phyloP scores from a whole-genome alignment of 306 rosid genomes.

The Luffa acutangula region DNA sequence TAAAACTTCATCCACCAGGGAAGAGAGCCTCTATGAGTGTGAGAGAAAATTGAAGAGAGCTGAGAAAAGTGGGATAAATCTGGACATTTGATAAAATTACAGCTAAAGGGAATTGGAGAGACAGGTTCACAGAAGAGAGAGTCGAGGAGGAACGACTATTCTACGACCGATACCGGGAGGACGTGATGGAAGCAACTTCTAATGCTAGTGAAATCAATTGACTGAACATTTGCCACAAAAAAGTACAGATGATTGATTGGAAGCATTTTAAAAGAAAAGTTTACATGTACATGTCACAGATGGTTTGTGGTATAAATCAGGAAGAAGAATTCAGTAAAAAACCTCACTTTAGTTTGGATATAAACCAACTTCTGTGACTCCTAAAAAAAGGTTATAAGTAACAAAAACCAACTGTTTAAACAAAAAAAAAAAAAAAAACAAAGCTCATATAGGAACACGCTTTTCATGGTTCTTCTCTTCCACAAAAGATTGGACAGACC shows the following conservation, averaged over 20 bases:
- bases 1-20: not conserved
- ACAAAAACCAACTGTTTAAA: constrained; percentile 13
- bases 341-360: constrained; percentile 5
- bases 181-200: not conserved
- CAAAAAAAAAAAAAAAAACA: not conserved
- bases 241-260: not conserved
- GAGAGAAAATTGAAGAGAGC: not conserved
- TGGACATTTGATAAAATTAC: not conserved
- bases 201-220: not conserved
- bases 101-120: not conserved
- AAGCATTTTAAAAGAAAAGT: not conserved
- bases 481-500: constrained; percentile 6
- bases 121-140: not conserved
- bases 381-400: constrained; percentile 20
- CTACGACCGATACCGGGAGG: not conserved
- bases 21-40: not conserved
- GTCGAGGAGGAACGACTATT: not conserved
- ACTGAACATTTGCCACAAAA: not conserved
- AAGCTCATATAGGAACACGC: constrained; percentile 11
- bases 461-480: constrained; percentile 23
- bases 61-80: not conserved
- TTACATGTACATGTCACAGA: constrained; percentile 3
- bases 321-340: not conserved
- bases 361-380: constrained; percentile 20
- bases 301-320: not conserved